phyloP scores from a whole-genome alignment of 345 rosid genomes.

The Capsella bursapastoris region DNA sequence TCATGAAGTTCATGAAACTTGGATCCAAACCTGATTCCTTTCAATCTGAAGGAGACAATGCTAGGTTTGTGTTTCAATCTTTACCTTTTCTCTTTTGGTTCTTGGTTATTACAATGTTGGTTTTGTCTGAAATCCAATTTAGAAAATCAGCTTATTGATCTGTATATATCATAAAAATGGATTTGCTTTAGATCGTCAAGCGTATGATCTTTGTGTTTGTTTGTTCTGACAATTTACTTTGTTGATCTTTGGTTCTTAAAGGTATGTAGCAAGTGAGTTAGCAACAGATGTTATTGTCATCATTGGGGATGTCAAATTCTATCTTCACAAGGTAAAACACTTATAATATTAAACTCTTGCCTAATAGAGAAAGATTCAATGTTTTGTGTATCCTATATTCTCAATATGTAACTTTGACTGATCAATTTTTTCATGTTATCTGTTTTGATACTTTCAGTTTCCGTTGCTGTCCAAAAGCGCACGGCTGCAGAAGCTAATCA shows the following conservation, averaged over 20 bases:
- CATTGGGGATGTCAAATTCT: constrained; percentile 67
- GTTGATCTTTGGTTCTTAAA: constrained; percentile 34
- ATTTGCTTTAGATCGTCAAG: no score
- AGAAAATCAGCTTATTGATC: neutral
- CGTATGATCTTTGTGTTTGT: neutral
- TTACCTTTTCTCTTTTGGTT: neutral
- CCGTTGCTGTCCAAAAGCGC: constrained; percentile 76
- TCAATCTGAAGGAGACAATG: constrained; percentile 69
- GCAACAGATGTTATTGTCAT: constrained; percentile 66
- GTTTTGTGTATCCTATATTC: no score
- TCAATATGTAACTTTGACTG: neutral
- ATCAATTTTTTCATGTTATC: constrained; percentile 4
- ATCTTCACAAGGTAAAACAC: constrained; percentile 69
- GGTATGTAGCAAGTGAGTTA: constrained; percentile 75
- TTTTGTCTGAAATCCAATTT: constrained; percentile 22
- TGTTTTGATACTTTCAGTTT: constrained; percentile 47
- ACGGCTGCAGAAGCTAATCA: constrained; percentile 63
- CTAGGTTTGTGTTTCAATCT: constrained; percentile 51
- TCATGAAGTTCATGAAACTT: constrained; percentile 95
- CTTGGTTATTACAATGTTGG: constrained; percentile 9
- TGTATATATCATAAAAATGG: neutral
- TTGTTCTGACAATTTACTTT: neutral
- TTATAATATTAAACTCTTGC: neutral
- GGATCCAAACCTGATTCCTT: constrained; percentile 86
- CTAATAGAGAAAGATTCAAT: constrained; percentile 31